Conservation (phyloP, 1,139 yeast genomes). For the Geotrichum candidum region DNA sequence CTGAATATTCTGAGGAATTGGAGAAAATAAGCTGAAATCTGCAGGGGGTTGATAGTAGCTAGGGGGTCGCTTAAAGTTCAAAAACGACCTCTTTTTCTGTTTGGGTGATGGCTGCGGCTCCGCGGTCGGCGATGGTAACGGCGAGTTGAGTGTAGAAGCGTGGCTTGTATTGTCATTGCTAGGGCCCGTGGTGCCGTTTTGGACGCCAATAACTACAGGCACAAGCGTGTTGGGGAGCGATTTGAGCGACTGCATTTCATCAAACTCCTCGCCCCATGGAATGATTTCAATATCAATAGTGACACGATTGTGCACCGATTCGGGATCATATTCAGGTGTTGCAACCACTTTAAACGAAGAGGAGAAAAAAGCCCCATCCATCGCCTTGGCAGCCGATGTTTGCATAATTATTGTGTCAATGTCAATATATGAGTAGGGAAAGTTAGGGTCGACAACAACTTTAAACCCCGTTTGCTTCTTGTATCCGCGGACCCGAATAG, state of each 20-base stretch:
- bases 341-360: slow-evolving; percentile 3
- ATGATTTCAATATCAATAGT: slow-evolving; percentile 1
- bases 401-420: slow-evolving; percentile 11
- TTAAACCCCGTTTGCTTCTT: slow-evolving; percentile 3
- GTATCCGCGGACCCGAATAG: slow-evolving; percentile 2
- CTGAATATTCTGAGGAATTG: not conserved
- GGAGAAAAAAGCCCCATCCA: not conserved
- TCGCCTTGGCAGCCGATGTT: not conserved
- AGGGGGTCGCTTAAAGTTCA: not conserved
- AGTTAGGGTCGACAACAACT: slow-evolving; percentile 11
- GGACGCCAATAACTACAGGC: not conserved
- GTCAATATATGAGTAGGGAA: slow-evolving; percentile 14
- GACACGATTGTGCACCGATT: slow-evolving; percentile 5
- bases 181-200: too few relatives aligned
- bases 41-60: not conserved
- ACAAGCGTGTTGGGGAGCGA: not conserved
- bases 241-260: not conserved
- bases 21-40: not conserved
- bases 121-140: not conserved
- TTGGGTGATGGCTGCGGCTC: not conserved
- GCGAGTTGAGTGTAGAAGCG: not conserved
- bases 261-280: not conserved
- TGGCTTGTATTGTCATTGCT: not conserved
- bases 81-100: not conserved
- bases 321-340: slow-evolving; percentile 8